phyloP scores from a whole-genome alignment of 352 stramenopile species.

The Pythium coloratum region DNA sequence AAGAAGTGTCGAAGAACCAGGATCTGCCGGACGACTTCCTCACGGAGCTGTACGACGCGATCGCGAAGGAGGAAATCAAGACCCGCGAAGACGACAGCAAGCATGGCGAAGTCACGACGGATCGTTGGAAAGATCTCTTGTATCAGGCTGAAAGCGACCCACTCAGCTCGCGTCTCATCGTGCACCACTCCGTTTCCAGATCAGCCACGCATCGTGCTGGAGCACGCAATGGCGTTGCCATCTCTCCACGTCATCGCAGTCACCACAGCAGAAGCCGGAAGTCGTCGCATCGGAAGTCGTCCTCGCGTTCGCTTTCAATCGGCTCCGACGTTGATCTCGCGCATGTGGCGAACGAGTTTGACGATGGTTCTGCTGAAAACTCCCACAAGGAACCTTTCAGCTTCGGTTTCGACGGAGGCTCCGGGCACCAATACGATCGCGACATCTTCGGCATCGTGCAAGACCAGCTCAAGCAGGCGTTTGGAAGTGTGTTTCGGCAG shows the following conservation, averaged over 20 bases:
- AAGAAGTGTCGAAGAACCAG: conserved; percentile 73
- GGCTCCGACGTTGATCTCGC: background rate
- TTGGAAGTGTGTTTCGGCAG: conserved; percentile 72
- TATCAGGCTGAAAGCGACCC: conserved; percentile 71
- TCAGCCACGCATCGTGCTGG: background rate
- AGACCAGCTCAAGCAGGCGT: conserved; percentile 47
- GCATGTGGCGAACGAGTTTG: background rate
- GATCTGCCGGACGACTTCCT: conserved; percentile 76
- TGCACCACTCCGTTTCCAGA: conserved; percentile 20
- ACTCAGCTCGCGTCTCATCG: conserved; percentile 58
- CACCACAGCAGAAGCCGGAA: background rate
- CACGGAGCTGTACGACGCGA: conserved; percentile 71
- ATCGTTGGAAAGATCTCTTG: conserved; percentile 79
- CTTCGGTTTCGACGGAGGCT: conserved; percentile 2
- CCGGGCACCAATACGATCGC: conserved; percentile 58
- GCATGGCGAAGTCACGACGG: conserved; percentile 71
- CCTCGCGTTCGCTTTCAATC: background rate
- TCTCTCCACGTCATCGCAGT: conserved; percentile 13
- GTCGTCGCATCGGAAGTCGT: background rate
- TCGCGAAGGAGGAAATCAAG: conserved; percentile 76
- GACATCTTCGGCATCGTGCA: conserved; percentile 74
- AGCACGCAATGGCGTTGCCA: conserved; percentile 12
- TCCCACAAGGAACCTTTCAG: background rate
- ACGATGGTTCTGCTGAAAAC: background rate
- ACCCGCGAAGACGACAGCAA: conserved; percentile 82